Percentiles rank a stretch among this genome's conserved stretches.
phyloP scores from a whole-genome alignment of 2,329 filamentous ascomycete species.

The Pestalotiopsis sp. region DNA sequence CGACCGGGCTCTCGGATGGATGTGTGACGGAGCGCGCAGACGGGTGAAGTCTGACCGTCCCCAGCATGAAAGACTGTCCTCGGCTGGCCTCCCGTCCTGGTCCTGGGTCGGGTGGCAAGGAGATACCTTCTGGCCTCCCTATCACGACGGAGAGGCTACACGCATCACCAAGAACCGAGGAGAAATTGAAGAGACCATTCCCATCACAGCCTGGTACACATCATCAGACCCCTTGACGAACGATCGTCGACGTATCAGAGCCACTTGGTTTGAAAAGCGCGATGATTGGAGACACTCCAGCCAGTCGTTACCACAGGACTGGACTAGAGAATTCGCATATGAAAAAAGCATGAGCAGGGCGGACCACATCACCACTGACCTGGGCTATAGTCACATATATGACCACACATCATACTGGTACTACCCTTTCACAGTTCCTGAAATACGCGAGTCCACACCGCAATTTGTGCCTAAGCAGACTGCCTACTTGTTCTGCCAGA shows the following conservation, averaged over 20 bases:
- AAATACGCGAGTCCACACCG: not conserved
- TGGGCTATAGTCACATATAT: no score
- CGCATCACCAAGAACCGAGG: not conserved
- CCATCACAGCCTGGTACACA: constrained; percentile 4
- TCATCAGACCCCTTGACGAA: not conserved
- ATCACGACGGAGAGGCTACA: not conserved
- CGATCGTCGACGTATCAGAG: not conserved
- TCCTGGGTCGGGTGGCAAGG: constrained; percentile 5
- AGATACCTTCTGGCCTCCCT: not conserved
- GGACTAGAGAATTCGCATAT: not conserved
- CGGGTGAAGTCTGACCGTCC: not conserved
- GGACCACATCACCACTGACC: no score
- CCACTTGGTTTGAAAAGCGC: not conserved
- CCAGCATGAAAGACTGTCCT: not conserved
- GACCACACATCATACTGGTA: not conserved
- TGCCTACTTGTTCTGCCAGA: no score
- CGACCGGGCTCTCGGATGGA: constrained; percentile 1
- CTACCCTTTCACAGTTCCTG: not conserved
- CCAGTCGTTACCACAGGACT: no score
- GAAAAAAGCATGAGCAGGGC: no score
- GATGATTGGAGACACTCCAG: not conserved
- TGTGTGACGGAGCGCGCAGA: not conserved
- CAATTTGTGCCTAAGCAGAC: not conserved
- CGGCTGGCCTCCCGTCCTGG: constrained; percentile 2
- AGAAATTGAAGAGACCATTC: not conserved